A percentile compares a stretch with the other conserved stretches of the same genome.
These are phyloP conservation scores for Mucor mucedo DNA, from an alignment of 371 early-diverging fungal species.

Conservation along the genomic window DNA sequence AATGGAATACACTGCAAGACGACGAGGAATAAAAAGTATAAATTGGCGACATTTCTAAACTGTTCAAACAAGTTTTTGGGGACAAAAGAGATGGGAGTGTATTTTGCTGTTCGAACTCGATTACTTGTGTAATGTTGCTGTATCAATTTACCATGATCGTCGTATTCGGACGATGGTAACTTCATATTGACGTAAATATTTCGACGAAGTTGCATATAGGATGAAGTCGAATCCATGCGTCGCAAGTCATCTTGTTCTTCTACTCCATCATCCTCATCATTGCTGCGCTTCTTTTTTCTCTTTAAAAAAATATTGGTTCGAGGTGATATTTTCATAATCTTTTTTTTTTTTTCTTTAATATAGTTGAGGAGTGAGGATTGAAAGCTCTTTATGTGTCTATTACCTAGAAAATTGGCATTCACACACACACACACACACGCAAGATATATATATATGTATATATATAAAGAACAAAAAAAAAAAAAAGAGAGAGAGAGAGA, in stretches of 20 bases:
- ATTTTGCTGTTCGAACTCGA: slow-evolving; percentile 82
- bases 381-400: neutral
- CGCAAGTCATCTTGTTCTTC: slow-evolving; percentile 15
- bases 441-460: neutral
- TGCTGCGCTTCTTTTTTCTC: slow-evolving; percentile 6
- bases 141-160: slow-evolving; percentile 35
- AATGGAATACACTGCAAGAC: slow-evolving; percentile 73
- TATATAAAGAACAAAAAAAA: neutral
- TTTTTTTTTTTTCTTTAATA: neutral
- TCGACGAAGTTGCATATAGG: slow-evolving; percentile 47
- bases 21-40: slow-evolving; percentile 92
- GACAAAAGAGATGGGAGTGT: slow-evolving; percentile 83
- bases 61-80: slow-evolving; percentile 91
- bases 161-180: slow-evolving; percentile 35
- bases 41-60: slow-evolving; percentile 84
- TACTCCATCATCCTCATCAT: neutral
- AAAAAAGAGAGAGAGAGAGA: neutral
- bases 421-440: neutral
- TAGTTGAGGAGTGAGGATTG: neutral
- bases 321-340: slow-evolving; percentile 15
- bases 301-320: slow-evolving; percentile 12
- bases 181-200: slow-evolving; percentile 53
- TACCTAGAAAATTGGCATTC: neutral
- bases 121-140: slow-evolving; percentile 55
- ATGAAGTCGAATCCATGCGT: slow-evolving; percentile 45